Base-by-base conservation (phyloP, 2,329 filamentous ascomycete species). In the Metarhizium album region DNA sequence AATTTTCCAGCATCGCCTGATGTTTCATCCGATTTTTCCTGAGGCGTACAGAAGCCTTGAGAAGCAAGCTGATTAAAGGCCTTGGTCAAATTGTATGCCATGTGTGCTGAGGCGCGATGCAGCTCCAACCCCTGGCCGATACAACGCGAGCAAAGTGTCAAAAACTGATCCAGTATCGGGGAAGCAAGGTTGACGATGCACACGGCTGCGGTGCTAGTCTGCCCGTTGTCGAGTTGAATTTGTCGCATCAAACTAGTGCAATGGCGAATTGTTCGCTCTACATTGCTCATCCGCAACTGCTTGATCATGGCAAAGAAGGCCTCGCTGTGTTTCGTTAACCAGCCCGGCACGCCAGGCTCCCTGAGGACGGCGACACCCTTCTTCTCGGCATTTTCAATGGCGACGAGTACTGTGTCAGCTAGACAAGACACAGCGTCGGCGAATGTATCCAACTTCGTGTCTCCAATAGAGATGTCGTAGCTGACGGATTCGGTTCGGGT, bases 11-110 rank as follows among this genome's bases (percentile, higher is more conserved):
- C 78, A 53, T 87, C 79, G 20, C 80, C 81, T 47, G 82, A 76
- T 51, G 84, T 80, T 46, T 84, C 80, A 40, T 87, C 80, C 1
- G 82, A 82, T 59, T 90, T 85, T 60, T 97, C 90, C 22, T 86
- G 77, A 0, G 93, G 93, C 20, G 84, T 88, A 64, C 93, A 98
- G 73, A 97, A 97, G 2, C 93, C 93, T 64, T 94, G 83, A 1
- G 82, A 78, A 1, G 87, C 83, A 47, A 98, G 79, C 52, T 90
- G 83, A 1, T 80, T 79, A 64, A 96, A 95, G 0, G 83, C 80
- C 47, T 84, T 87, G 33, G 83, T 80, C 43, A 98, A 76, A 14
- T 84, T 79, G 63, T 86, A 85, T 0, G 86, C 81, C 62, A 95
- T 79, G 58, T 86, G 85, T 59, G 83, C 85, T 2, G 82, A 82